These are phyloP conservation scores for Vitis cinerea DNA, from an alignment of 164 flowering plant species.

Conservation along the genomic window DNA sequence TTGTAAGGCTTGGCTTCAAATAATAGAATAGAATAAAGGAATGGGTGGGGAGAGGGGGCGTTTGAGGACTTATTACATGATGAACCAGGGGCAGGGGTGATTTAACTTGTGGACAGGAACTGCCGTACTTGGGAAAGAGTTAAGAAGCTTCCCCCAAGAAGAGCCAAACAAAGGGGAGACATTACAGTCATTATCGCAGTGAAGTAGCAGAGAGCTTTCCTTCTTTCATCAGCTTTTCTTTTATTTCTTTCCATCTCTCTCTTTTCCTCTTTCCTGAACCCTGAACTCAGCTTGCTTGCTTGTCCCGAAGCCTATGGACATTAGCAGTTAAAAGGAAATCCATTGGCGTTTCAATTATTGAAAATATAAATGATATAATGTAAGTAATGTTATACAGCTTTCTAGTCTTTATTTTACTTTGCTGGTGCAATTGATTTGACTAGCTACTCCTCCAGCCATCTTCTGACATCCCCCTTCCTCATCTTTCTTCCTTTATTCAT, in stretches of 20 bases:
- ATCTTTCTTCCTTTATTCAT: background rate
- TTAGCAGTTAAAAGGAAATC: background rate
- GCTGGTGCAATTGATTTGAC: conserved; percentile 4
- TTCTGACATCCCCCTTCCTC: background rate
- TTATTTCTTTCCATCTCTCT: background rate
- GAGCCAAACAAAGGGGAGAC: conserved; percentile 8
- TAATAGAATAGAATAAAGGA: too few species aligned
- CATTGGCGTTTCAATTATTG: background rate
- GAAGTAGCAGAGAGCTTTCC: background rate
- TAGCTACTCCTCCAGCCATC: background rate
- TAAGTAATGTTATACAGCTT: background rate
- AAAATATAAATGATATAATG: background rate
- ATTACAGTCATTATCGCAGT: conserved; percentile 15
- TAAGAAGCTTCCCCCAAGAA: conserved; percentile 26
- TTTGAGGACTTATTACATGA: background rate
- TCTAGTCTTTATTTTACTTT: background rate
- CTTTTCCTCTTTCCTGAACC: background rate
- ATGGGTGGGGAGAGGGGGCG: background rate
- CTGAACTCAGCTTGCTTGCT: conserved; percentile 1
- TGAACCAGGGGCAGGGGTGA: background rate
- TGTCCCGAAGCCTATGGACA: background rate
- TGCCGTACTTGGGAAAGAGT: conserved; percentile 22
- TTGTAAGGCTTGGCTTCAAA: too few species aligned
- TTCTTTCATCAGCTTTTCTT: conserved; percentile 2
- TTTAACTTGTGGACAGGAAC: conserved; percentile 5